Evolutionary conservation across 2,329 filamentous ascomycete genomes (phyloP).

Genomic region (Colletotrichum musae): DNA sequence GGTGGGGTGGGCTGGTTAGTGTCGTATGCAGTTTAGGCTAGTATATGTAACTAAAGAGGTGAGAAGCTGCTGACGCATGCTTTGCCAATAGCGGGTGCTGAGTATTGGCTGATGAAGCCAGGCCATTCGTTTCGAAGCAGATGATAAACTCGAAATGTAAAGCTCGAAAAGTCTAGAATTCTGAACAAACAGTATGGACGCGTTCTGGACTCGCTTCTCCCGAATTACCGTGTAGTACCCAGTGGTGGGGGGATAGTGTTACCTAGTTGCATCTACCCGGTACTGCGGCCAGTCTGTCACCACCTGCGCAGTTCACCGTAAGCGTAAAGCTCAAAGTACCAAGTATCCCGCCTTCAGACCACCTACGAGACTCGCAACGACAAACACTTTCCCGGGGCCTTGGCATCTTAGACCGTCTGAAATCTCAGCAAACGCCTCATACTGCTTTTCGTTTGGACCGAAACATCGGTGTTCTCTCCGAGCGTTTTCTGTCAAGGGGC

Average conservation of each 20-base stretch:
- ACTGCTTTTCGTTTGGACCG: neutral
- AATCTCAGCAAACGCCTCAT: neutral
- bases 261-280: conserved; percentile 16
- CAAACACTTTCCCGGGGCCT: neutral
- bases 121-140: no score
- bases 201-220: conserved; percentile 9
- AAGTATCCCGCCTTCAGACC: conserved; percentile 18
- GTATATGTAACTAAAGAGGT: neutral
- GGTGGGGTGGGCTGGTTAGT: conserved; percentile 26
- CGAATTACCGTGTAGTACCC: neutral
- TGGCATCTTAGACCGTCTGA: conserved; percentile 9
- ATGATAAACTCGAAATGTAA: neutral
- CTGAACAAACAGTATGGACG: neutral
- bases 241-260: neutral
- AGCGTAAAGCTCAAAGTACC: conserved; percentile 24
- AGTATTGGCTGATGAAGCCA: neutral
- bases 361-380: conserved; percentile 20
- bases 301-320: conserved; percentile 14
- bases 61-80: conserved; percentile 5
- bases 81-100: neutral
- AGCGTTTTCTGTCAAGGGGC: neutral
- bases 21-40: neutral
- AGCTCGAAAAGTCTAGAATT: neutral
- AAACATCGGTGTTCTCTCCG: neutral
- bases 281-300: conserved; percentile 27